Evolutionary conservation across 2,329 filamentous ascomycete species (phyloP).

Genomic region (Phaeosphaeria sp.): DNA sequence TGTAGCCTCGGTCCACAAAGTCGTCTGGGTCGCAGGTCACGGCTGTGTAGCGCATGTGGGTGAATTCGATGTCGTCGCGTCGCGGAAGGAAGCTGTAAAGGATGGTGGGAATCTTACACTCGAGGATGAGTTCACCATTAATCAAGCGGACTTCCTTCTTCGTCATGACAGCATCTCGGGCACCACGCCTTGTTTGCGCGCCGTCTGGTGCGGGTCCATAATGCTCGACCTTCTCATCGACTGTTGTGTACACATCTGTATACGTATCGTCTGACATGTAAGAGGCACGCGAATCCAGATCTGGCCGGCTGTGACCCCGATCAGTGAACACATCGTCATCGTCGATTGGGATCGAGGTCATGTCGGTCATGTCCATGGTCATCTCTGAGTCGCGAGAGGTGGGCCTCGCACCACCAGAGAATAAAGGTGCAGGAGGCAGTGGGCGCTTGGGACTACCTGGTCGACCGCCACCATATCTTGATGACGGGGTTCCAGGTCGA

Average conservation of each 20-base stretch:
- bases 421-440: slow-evolving; percentile 86
- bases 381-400: slow-evolving; percentile 51
- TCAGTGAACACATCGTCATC: slow-evolving; percentile 76
- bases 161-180: slow-evolving; percentile 83
- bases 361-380: slow-evolving; percentile 69
- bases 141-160: slow-evolving; percentile 95
- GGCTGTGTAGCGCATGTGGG: slow-evolving; percentile 97
- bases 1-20: slow-evolving; percentile 87
- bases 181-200: slow-evolving; percentile 85
- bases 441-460: slow-evolving; percentile 87
- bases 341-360: slow-evolving; percentile 74
- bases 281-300: slow-evolving; percentile 68
- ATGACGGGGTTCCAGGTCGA: slow-evolving; percentile 87
- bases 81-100: slow-evolving; percentile 95
- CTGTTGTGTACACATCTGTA: slow-evolving; percentile 29
- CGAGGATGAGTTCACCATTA: slow-evolving; percentile 95
- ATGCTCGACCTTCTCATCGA: slow-evolving; percentile 73
- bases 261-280: slow-evolving; percentile 51
- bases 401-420: slow-evolving; percentile 62
- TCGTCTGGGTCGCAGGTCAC: slow-evolving; percentile 98
- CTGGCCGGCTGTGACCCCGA: slow-evolving; percentile 62
- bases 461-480: slow-evolving; percentile 76
- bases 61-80: slow-evolving; percentile 93
- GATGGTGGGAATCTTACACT: slow-evolving; percentile 99
- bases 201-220: slow-evolving; percentile 89